Base-by-base conservation (phyloP, 345 rosid species). In the Pseudoturritis turrita region DNA sequence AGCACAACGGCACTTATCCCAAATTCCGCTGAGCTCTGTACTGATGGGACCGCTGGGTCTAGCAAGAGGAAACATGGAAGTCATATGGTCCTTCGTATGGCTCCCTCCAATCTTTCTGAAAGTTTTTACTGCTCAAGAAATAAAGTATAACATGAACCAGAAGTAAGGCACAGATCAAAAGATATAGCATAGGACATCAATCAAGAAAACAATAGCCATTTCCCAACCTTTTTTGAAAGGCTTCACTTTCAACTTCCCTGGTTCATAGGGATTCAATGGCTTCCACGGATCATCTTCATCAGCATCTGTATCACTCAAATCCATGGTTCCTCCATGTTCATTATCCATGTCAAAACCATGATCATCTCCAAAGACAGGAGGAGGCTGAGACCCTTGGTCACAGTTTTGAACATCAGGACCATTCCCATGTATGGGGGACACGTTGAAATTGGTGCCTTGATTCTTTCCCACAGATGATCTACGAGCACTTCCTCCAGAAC, bases 241-340 rank as follows among this genome's bases (percentile, higher is more conserved):
- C 80, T 81, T 91, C 76, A 88, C 86, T 88, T 87, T 92, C 79
- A 91, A 77, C 68, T 79, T 88, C 87, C 99, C 98, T 25, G 87
- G 84, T 77, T 89, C 99, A 82, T 95, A 90, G 50, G 98, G 98
- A 82, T 88, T 88, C 74, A 95, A 63, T 76, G 92, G 94, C 77
- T 89, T 88, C 98, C 99, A 95, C 10, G 94, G 99, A 82, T 95
- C 94, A 61, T 82, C 83, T 44, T 86, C 85, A 36, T 83, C 86
- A 57, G 76, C 80, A 77, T 89, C 96, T 49, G 87, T 77, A 70
- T 85, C 88, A 66, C 83, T 86, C 43, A 64, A 40, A 75, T 83
- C 75, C 77, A 78, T 53, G 52, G 89, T 77, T 55, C 79, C 91
- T 67, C 84, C 77, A 81, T 77, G 62, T 10, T 77, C 77, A 62